Evolutionary conservation across 805 yeast species (phyloP).

Genomic region (Wickerhamomyces rabaulensis): DNA sequence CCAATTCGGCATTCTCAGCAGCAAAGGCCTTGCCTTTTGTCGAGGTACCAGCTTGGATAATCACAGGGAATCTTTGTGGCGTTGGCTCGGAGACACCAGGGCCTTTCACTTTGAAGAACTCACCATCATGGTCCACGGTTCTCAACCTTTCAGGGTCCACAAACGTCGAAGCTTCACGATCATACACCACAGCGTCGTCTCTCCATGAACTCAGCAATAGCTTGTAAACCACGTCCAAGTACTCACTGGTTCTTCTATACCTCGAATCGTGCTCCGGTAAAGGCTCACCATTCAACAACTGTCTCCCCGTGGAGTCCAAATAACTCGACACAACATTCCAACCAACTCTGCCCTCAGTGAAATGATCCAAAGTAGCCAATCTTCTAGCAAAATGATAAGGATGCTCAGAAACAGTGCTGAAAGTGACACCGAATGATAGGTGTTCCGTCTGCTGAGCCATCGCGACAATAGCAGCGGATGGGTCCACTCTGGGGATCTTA

Average conservation of each 20-base stretch:
- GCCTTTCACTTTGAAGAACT: slow-evolving; percentile 24
- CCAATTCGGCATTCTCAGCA: slow-evolving; percentile 37
- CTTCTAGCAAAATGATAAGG: slow-evolving; percentile 39
- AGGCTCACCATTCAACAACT: slow-evolving; percentile 30
- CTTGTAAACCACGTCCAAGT: slow-evolving; percentile 33
- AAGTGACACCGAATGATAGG: slow-evolving; percentile 36
- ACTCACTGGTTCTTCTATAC: slow-evolving; percentile 36
- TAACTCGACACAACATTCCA: slow-evolving; percentile 42
- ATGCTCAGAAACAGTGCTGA: slow-evolving; percentile 36
- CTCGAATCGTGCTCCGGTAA: slow-evolving; percentile 38
- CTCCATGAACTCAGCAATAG: slow-evolving; percentile 24
- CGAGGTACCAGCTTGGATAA: slow-evolving; percentile 38
- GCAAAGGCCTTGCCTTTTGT: slow-evolving; percentile 34
- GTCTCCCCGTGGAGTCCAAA: slow-evolving; percentile 35
- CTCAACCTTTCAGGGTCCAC: not conserved
- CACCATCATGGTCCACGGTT: slow-evolving; percentile 33
- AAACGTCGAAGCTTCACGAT: slow-evolving; percentile 22
- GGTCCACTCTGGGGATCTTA: slow-evolving; percentile 30
- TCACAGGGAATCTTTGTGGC: slow-evolving; percentile 38
- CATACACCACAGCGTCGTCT: slow-evolving; percentile 24
- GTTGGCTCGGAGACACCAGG: slow-evolving; percentile 36
- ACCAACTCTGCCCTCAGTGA: slow-evolving; percentile 38
- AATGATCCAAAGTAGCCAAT: slow-evolving; percentile 36
- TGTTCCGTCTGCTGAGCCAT: slow-evolving; percentile 38
- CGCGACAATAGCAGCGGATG: slow-evolving; percentile 28